Conservation (phyloP, 2,329 filamentous ascomycete genomes). For the Talaromyces sp. region DNA sequence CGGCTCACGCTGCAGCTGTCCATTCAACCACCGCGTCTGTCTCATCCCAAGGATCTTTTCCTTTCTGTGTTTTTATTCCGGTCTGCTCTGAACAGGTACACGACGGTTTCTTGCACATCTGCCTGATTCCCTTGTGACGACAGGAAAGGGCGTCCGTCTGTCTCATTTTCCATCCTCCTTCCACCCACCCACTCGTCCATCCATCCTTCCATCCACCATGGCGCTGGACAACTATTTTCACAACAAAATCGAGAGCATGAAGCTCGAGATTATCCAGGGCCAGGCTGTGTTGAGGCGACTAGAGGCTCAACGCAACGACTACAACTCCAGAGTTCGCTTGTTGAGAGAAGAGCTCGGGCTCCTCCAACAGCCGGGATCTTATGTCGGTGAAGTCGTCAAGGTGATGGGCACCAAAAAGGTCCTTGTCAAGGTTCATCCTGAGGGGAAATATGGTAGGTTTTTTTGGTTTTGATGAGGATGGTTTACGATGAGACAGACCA, state of each 20-base stretch:
- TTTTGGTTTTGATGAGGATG: not conserved
- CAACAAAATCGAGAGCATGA: slow-evolving; percentile 99
- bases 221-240: slow-evolving; percentile 99
- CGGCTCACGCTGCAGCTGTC: not conserved
- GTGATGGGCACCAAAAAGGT: slow-evolving; percentile 99
- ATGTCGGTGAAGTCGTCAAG: slow-evolving; percentile 99
- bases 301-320: slow-evolving; percentile 97
- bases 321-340: slow-evolving; percentile 95
- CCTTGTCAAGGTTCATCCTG: slow-evolving; percentile 95
- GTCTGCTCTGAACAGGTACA: not conserved
- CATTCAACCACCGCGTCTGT: not conserved
- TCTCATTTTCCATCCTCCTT: not conserved
- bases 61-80: not conserved
- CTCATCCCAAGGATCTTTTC: not conserved
- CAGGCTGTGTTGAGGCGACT: slow-evolving; percentile 91
- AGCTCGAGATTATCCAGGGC: slow-evolving; percentile 99
- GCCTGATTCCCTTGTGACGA: not conserved
- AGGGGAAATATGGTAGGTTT: slow-evolving; percentile 92
- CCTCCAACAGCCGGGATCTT: slow-evolving; percentile 93
- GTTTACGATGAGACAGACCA: not conserved
- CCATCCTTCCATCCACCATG: slow-evolving; percentile 56
- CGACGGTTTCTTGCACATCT: not conserved
- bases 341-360: slow-evolving; percentile 92
- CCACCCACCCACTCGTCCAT: not conserved
- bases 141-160: not conserved